phyloP scores from a whole-genome alignment of 176 grass and related monocot species.

The Avena eriantha region DNA sequence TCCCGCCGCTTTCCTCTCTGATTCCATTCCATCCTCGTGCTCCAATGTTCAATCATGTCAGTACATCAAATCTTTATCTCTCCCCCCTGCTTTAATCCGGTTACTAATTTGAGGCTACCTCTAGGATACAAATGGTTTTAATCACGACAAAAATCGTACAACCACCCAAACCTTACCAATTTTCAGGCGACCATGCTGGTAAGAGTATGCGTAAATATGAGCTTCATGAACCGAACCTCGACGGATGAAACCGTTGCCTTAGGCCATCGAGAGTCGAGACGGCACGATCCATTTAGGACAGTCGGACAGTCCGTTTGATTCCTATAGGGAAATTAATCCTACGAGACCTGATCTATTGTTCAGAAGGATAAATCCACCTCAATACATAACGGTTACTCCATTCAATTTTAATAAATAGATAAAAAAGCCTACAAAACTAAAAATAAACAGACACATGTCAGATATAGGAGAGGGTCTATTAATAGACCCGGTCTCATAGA shows the following conservation, averaged over 20 bases:
- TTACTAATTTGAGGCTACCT: background rate
- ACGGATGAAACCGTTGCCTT: background rate
- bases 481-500: too few species aligned
- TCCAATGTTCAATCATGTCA: conserved; percentile 38
- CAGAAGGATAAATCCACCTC: too few species aligned
- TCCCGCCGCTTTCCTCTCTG: background rate
- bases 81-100: conserved; percentile 15
- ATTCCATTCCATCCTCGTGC: background rate
- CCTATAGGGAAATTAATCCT: too few species aligned
- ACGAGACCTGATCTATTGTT: too few species aligned
- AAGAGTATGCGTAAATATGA: background rate
- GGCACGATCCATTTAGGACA: too few species aligned
- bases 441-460: too few species aligned
- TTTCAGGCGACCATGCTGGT: background rate
- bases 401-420: too few species aligned
- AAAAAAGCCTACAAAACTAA: too few species aligned
- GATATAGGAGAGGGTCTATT: too few species aligned
- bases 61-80: conserved; percentile 2
- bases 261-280: too few species aligned
- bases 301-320: too few species aligned
- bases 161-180: background rate
- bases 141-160: background rate
- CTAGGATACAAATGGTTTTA: background rate
- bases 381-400: too few species aligned
- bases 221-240: background rate